Evolutionary conservation across 192 early-diverging fungal genomes (phyloP), one percentile per base, ranked within the genome.

Genomic region (Coemansia sp.): DNA sequence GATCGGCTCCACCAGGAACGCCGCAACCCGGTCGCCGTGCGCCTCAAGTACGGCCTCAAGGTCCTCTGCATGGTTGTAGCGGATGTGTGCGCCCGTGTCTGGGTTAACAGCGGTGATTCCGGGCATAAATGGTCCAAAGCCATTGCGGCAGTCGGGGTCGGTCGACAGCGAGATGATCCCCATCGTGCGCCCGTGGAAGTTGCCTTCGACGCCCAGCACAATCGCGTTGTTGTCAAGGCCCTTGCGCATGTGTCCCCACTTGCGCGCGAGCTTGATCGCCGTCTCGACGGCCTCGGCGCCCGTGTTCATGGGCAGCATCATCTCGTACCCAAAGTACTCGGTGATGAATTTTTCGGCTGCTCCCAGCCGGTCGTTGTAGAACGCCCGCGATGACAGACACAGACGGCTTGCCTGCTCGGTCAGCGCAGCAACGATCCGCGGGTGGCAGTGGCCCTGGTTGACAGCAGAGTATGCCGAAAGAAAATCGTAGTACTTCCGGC

Each of bases 271-370:
- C 86, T 99, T 99, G 74, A 99, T 91, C 29, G 93, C 97, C 6
- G 97, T 99, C 77, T 99, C 97, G 31, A 99, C 97, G 5, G 94
- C 97, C 72, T 99, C 97, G 51, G 95, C 94, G 60, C 97, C 97
- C 10, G 97, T 97, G 87, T 99, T 99, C 92, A 97, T 97, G 54
- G 97, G 97, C 48, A 97, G 84, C 52, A 99, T 92, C 97, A 97
- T 99, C 52, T 97, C 94, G 68, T 92, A 95, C 1, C 92, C 91
- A 85, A 99, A 99, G 83, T 89, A 96, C 80, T 91, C 89, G 17
- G 94, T 90, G 40, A 99, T 76, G 74, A 92, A 99, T 69, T 93
- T 89, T 56, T 94, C 95, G 67, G 92, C 95, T 51, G 83, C 72
- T 6, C 94, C 95, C 77, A 96, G 96, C 25, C 91, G 81, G 69